Evolutionary conservation across 257 asterid species (phyloP).

Genomic region (Ajuga chamaepitys): DNA sequence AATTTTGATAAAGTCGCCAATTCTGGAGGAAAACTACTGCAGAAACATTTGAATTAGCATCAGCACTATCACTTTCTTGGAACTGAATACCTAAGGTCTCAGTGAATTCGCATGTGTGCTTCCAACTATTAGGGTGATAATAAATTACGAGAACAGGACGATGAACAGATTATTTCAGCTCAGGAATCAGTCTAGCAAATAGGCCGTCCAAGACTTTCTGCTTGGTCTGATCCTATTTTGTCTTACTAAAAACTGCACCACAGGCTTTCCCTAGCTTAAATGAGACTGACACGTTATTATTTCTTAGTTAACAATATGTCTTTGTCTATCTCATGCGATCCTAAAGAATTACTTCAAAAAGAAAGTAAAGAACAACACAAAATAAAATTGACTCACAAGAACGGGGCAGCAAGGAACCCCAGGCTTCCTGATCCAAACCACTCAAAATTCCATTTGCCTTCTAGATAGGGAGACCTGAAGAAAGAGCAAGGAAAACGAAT

Average conservation of each 20-base stretch:
- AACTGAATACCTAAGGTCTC: neutral
- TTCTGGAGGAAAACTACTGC: conserved; percentile 70
- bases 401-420: conserved; percentile 45
- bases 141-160: neutral
- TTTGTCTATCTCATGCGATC: neutral
- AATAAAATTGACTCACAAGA: conserved; percentile 43
- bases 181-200: neutral
- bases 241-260: neutral
- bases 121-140: neutral
- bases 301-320: neutral
- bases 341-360: neutral
- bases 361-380: neutral
- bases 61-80: neutral
- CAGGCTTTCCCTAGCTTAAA: neutral
- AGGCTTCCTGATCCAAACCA: conserved; percentile 79
- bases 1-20: conserved; percentile 60
- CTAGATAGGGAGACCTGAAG: conserved; percentile 57
- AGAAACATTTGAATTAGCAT: conserved; percentile 8
- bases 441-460: conserved; percentile 62
- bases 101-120: neutral
- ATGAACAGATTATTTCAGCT: neutral
- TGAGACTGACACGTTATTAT: neutral
- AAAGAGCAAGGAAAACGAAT: conserved; percentile 21
- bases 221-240: neutral
- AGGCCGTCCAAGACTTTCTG: neutral